Percentiles rank a stretch among this genome's conserved stretches.
phyloP scores from a whole-genome alignment of 306 rosid genomes.

The Castanea sativa region DNA sequence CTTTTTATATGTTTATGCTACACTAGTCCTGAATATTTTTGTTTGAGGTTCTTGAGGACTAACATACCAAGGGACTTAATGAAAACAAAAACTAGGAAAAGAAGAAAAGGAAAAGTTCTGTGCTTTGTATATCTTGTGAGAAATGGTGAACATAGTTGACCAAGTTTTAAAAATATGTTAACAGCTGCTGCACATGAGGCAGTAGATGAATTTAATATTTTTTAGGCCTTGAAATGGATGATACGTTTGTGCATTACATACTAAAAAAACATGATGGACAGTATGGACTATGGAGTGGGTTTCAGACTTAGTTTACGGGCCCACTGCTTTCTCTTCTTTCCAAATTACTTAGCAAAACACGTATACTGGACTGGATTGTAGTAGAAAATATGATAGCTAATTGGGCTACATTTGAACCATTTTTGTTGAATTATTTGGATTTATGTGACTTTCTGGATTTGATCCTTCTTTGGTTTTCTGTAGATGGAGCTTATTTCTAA shows the following conservation, averaged over 20 bases:
- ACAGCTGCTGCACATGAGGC: neutral
- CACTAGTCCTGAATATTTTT: constrained; percentile 1
- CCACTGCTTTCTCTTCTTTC: no score
- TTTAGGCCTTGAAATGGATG: neutral
- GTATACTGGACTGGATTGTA: neutral
- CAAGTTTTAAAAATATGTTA: neutral
- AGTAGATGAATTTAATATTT: neutral
- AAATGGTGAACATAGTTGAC: neutral
- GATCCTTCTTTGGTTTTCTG: constrained; percentile 16
- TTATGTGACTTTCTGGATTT: constrained; percentile 5
- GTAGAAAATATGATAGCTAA: neutral
- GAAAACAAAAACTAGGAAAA: neutral
- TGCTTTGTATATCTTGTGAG: neutral
- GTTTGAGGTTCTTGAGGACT: neutral
- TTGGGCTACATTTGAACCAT: constrained; percentile 11
- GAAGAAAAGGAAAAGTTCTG: neutral
- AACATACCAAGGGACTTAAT: neutral
- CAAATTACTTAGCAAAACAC: no score
- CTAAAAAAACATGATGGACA: neutral
- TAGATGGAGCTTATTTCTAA: constrained; percentile 97
- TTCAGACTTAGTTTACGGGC: no score
- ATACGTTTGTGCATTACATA: neutral
- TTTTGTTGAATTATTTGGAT: constrained; percentile 11
- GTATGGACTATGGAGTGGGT: no score
- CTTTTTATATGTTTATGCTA: neutral